Percentiles rank a stretch among this genome's conserved stretches.
These are phyloP conservation scores for Nakaseomyces nivariensis DNA, from an alignment of 1,139 yeast genomes.

Conservation along the genomic window DNA sequence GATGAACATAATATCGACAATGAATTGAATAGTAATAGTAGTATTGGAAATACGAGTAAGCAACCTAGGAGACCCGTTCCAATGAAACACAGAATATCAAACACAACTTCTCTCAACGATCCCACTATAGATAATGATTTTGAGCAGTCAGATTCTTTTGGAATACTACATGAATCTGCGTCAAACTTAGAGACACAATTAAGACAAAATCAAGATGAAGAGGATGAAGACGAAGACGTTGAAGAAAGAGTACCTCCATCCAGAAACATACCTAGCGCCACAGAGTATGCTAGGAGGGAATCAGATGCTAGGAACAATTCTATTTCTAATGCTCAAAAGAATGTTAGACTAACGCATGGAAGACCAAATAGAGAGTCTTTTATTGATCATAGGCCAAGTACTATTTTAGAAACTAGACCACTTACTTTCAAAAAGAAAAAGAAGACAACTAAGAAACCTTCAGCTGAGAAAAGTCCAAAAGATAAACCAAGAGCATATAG, in stretches of 20 bases:
- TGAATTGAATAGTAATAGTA: neutral
- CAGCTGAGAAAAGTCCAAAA: neutral
- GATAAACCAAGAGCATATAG: slow-evolving; percentile 2
- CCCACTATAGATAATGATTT: slow-evolving; percentile 16
- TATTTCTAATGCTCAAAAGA: neutral
- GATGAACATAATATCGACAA: neutral
- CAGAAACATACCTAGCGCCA: slow-evolving; percentile 6
- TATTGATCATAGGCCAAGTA: slow-evolving; percentile 28
- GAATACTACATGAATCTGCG: slow-evolving; percentile 26
- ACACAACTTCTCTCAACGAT: slow-evolving; percentile 3
- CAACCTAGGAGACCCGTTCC: neutral
- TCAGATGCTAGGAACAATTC: slow-evolving; percentile 14
- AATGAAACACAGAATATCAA: slow-evolving; percentile 3
- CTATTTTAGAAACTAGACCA: slow-evolving; percentile 7
- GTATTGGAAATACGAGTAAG: neutral
- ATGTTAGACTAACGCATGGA: neutral
- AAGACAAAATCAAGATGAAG: slow-evolving; percentile 2
- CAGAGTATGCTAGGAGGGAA: slow-evolving; percentile 6
- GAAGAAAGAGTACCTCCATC: slow-evolving; percentile 9
- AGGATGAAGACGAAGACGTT: neutral
- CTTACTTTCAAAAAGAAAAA: slow-evolving; percentile 1
- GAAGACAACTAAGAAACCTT: slow-evolving; percentile 7
- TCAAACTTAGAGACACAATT: slow-evolving; percentile 3
- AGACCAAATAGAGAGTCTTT: slow-evolving; percentile 16
- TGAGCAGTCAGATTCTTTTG: slow-evolving; percentile 28